These are phyloP conservation scores for Lasiosphaeria ovina DNA, from an alignment of 495 filamentous ascomycete species.

Conservation along the genomic window DNA sequence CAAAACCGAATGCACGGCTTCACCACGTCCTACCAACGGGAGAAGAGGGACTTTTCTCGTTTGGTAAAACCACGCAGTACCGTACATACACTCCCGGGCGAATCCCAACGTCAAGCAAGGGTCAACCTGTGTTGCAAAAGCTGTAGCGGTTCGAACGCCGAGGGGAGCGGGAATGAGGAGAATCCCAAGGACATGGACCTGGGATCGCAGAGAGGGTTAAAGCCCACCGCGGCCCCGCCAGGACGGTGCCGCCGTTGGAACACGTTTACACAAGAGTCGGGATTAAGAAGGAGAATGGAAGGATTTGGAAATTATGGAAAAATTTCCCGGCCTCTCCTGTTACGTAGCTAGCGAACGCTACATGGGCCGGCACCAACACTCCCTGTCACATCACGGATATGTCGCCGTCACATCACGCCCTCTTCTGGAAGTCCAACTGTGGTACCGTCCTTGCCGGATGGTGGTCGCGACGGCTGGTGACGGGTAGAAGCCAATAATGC, in stretches of 20 bases:
- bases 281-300: constrained; percentile 26
- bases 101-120: constrained; percentile 22
- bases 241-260: constrained; percentile 24
- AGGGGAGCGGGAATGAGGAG: constrained; percentile 15
- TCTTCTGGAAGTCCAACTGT: not conserved
- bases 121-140: constrained; percentile 10
- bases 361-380: constrained; percentile 13
- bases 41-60: constrained; percentile 1
- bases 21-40: not conserved
- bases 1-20: not conserved
- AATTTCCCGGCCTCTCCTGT: constrained; percentile 15
- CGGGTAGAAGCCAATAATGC: not conserved
- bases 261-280: constrained; percentile 18
- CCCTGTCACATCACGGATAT: constrained; percentile 12
- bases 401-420: not conserved
- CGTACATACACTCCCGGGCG: no score
- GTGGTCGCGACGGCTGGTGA: not conserved
- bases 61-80: not conserved
- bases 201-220: constrained; percentile 29
- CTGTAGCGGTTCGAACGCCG: constrained; percentile 12
- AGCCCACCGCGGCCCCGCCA: constrained; percentile 31
- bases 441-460: constrained; percentile 3
- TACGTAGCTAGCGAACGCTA: constrained; percentile 9
- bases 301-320: constrained; percentile 18
- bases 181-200: constrained; percentile 38